Conservation (phyloP, 306 rosid species). For the Geum urbanum region DNA sequence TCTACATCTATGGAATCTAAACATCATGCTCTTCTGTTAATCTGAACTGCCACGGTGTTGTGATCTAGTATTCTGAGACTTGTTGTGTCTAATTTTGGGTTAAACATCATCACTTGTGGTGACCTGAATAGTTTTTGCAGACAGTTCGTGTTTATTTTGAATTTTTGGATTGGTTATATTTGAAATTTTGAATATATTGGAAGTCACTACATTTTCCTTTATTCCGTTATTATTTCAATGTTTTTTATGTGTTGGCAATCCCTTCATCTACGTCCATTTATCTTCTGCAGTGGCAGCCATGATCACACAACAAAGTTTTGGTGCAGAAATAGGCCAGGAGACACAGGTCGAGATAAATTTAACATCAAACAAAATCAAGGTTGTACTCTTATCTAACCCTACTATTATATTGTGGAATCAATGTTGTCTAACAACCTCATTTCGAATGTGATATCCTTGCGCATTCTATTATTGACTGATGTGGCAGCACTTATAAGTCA, state of each 20-base stretch:
- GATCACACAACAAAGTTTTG: slow-evolving; percentile 97
- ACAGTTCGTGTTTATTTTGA: background rate
- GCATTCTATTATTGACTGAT: background rate
- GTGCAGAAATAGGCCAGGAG: slow-evolving; percentile 99
- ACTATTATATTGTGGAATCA: background rate
- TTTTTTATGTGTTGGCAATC: slow-evolving; percentile 9
- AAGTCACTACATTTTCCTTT: background rate
- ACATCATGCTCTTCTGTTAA: no score
- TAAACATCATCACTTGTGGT: background rate
- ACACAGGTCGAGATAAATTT: slow-evolving; percentile 74
- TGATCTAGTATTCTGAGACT: no score
- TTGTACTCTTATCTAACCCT: slow-evolving; percentile 12
- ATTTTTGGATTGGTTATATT: background rate
- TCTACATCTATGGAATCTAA: no score
- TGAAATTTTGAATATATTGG: background rate
- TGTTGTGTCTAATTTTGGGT: background rate
- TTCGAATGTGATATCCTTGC: background rate
- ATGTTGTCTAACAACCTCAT: background rate
- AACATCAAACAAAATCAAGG: slow-evolving; percentile 66
- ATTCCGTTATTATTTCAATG: slow-evolving; percentile 10
- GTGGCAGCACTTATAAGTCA: background rate
- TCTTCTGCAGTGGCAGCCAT: slow-evolving; percentile 90
- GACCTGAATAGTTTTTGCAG: background rate
- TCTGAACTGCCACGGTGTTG: no score
- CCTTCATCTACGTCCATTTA: slow-evolving; percentile 18